Evolutionary conservation across 1,284 basidiomycete species (phyloP).

Genomic region (Coniferiporia weirii): DNA sequence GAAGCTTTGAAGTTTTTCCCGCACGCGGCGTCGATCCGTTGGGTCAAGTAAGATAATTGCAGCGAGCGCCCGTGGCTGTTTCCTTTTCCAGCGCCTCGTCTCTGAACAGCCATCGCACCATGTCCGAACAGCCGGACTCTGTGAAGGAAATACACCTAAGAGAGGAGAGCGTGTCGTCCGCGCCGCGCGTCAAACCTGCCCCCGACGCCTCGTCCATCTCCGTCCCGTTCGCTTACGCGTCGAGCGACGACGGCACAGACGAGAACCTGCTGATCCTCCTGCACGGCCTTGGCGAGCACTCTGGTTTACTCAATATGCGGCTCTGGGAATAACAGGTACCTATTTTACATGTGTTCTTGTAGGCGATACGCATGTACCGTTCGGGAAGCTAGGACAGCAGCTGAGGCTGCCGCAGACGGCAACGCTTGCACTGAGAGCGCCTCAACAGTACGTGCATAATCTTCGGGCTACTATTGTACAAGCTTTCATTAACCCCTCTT

Average conservation of each 20-base stretch:
- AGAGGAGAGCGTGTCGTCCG: neutral
- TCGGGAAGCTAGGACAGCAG: conserved; percentile 65
- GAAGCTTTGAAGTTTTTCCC: conserved; percentile 1
- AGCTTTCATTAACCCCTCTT: neutral
- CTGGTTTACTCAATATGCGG: conserved; percentile 1
- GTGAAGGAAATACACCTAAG: conserved; percentile 3
- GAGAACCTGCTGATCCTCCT: conserved; percentile 83
- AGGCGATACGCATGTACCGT: conserved; percentile 83
- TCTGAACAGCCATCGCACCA: neutral
- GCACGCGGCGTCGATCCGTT: neutral
- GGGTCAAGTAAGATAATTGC: too few relatives aligned
- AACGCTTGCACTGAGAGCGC: conserved; percentile 73
- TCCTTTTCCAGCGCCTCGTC: neutral
- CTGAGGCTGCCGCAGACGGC: conserved; percentile 87
- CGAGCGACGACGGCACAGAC: conserved; percentile 78
- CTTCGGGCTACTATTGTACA: neutral
- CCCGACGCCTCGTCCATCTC: conserved; percentile 45
- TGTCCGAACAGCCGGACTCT: neutral
- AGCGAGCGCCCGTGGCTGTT: neutral
- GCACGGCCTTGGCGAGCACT: conserved; percentile 74
- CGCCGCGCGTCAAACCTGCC: conserved; percentile 43
- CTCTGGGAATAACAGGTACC: neutral
- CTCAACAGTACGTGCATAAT: conserved; percentile 53
- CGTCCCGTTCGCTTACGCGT: conserved; percentile 55
- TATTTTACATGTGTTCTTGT: conserved; percentile 7